These are phyloP conservation scores for Lichtheimia ornata DNA, from an alignment of 371 early-diverging fungal genomes.

Conservation along the genomic window DNA sequence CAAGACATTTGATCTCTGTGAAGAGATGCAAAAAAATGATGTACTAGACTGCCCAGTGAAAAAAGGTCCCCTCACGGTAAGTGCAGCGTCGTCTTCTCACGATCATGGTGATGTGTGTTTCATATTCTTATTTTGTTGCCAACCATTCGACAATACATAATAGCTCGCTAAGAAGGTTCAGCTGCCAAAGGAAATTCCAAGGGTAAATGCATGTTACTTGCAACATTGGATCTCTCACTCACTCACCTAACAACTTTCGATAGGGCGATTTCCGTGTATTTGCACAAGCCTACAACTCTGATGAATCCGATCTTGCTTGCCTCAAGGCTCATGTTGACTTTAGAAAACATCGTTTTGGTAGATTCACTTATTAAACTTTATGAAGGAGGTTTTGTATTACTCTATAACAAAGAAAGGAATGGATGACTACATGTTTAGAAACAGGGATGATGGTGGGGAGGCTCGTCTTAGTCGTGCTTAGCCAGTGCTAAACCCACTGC, in stretches of 20 bases:
- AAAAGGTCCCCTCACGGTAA: constrained; percentile 11
- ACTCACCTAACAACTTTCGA: not conserved
- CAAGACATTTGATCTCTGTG: constrained; percentile 53
- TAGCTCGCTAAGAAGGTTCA: constrained; percentile 39
- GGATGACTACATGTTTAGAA: not conserved
- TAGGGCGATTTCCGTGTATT: constrained; percentile 11
- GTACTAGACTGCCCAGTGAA: constrained; percentile 18
- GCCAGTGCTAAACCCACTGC: constrained; percentile 29
- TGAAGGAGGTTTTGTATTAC: not conserved
- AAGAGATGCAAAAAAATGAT: constrained; percentile 46
- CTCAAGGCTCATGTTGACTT: constrained; percentile 13
- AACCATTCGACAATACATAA: not conserved
- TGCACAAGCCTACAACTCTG: constrained; percentile 9
- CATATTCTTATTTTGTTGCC: not conserved
- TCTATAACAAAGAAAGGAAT: not conserved
- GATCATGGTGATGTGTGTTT: not conserved
- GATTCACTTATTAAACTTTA: not conserved
- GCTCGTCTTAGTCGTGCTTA: not conserved
- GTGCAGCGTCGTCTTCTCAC: not conserved
- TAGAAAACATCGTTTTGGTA: not conserved
- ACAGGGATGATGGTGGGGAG: not conserved
- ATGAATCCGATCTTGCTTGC: constrained; percentile 13
- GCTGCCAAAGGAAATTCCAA: constrained; percentile 53
- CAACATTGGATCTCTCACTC: not conserved
- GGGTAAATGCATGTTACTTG: constrained; percentile 20